Evolutionary conservation across 2,329 filamentous ascomycete species (phyloP).

Genomic region (Cladophialophora immunda): DNA sequence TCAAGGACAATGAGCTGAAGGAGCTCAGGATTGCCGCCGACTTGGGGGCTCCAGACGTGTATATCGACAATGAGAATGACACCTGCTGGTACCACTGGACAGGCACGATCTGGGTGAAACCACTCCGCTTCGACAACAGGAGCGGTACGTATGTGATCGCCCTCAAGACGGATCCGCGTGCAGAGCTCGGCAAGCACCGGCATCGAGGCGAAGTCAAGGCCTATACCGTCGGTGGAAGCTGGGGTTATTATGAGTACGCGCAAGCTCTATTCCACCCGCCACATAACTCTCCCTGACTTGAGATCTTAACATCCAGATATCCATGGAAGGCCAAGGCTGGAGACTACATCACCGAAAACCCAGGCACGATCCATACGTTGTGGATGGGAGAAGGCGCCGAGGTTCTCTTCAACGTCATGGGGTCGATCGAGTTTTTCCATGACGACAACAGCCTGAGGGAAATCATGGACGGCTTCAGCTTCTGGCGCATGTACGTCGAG

Average conservation of each 20-base stretch:
- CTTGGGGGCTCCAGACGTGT: conserved; percentile 35
- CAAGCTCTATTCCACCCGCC: neutral
- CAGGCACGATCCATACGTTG: conserved; percentile 42
- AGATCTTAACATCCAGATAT: conserved; percentile 33
- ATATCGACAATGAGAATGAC: conserved; percentile 36
- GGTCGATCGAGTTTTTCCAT: conserved; percentile 40
- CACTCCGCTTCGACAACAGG: conserved; percentile 41
- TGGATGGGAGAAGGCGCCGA: conserved; percentile 38
- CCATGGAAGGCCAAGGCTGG: conserved; percentile 39
- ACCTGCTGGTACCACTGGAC: conserved; percentile 41
- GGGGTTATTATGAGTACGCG: conserved; percentile 40
- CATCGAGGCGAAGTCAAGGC: conserved; percentile 40
- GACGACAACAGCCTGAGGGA: conserved; percentile 41
- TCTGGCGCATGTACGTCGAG: conserved; percentile 40
- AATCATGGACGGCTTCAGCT: conserved; percentile 42
- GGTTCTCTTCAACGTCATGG: conserved; percentile 38
- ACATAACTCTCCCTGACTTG: neutral
- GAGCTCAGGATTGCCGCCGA: conserved; percentile 31
- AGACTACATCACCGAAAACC: conserved; percentile 40
- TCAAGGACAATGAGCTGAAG: conserved; percentile 25
- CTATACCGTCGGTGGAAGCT: conserved; percentile 38
- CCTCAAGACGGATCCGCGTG: conserved; percentile 34
- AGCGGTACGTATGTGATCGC: conserved; percentile 39
- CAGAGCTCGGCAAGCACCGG: conserved; percentile 40
- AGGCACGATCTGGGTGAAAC: conserved; percentile 38